These are phyloP conservation scores for Phytophthora agathidicida DNA, from an alignment of 352 stramenopile species.

Conservation along the genomic window DNA sequence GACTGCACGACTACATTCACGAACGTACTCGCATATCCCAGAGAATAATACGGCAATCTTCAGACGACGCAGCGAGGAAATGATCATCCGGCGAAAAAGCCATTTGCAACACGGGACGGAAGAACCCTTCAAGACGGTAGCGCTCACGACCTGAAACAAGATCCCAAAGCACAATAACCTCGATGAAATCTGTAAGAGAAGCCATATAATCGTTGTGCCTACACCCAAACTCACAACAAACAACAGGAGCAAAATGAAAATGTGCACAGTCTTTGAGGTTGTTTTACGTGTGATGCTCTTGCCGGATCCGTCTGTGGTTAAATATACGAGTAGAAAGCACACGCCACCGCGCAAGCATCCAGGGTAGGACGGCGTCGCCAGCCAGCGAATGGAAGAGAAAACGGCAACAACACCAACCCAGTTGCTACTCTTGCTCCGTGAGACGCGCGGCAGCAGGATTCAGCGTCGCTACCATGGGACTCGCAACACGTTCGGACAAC, in stretches of 20 bases:
- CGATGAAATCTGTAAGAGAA: too few relatives aligned
- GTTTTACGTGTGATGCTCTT: constrained; percentile 33
- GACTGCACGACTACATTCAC: not conserved
- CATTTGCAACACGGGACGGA: constrained; percentile 65
- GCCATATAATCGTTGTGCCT: too few relatives aligned
- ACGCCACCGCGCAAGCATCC: constrained; percentile 16
- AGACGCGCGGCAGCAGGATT: constrained; percentile 11
- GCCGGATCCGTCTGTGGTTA: constrained; percentile 41
- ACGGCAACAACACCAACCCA: constrained; percentile 21
- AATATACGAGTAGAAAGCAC: constrained; percentile 53
- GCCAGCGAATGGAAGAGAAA: constrained; percentile 21
- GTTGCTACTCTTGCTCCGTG: constrained; percentile 28
- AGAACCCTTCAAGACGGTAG: constrained; percentile 66
- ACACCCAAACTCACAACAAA: constrained; percentile 27
- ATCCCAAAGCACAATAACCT: constrained; percentile 6
- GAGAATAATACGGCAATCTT: constrained; percentile 71
- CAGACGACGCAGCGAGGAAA: constrained; percentile 69
- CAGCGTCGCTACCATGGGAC: constrained; percentile 23
- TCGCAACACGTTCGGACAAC: constrained; percentile 28
- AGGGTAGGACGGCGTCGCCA: constrained; percentile 7
- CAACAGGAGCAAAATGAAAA: constrained; percentile 26
- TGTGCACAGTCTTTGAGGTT: constrained; percentile 31
- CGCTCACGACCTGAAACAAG: constrained; percentile 45
- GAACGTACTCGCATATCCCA: constrained; percentile 74
- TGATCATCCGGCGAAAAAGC: constrained; percentile 81